Evolutionary conservation across 805 yeast genomes (phyloP), one percentile per base, ranked within the genome.

Genomic region (Saturnispora bothae): DNA sequence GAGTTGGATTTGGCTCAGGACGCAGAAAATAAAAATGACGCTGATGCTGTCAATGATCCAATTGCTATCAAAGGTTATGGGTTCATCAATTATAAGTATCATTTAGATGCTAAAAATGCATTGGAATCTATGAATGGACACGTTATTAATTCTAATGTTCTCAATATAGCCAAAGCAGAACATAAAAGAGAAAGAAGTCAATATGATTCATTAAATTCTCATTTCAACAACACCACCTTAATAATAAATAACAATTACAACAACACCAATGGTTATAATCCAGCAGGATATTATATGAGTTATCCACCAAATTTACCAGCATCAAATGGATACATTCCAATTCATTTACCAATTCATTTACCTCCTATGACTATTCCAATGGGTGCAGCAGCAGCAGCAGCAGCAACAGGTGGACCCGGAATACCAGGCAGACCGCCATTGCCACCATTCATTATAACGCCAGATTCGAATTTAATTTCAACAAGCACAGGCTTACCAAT

Each of bases 11-110:
- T 12, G 5, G 28, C 5, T 12, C 14, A 26, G 13, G 28, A 26
- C 9, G 31, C 5, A 5, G 25, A 22, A 22, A 22, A 22, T 22
- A 22, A 22, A 22, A 22, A 22, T 22, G 31, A 28, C 7, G 16
- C 5, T 28, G 31, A 15, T 15, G 16, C 14, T 28, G 33, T 7
- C 5, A 17, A 8, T 17, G 13, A 28, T 5, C 5, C 29, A 15
- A 12, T 22, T 5, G 25, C 34, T 15, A 15, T 32, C 6, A 38
- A 65, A 42, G 69, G 68, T 12, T 72, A 69, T 46, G 83, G 78
- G 0, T 78, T 69, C 46, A 64, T 78, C 28, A 70, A 68, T 38
- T 73, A 71, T 45, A 52, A 54, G 15, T 57, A 51, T 28, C 76
- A 71, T 49, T 65, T 63, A 15, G 69, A 68, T 43, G 73, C 78